A percentile compares a stretch with the other conserved stretches of the same genome.
Conservation (phyloP, 2,329 filamentous ascomycete species). For the Talaromyces islandicus region DNA sequence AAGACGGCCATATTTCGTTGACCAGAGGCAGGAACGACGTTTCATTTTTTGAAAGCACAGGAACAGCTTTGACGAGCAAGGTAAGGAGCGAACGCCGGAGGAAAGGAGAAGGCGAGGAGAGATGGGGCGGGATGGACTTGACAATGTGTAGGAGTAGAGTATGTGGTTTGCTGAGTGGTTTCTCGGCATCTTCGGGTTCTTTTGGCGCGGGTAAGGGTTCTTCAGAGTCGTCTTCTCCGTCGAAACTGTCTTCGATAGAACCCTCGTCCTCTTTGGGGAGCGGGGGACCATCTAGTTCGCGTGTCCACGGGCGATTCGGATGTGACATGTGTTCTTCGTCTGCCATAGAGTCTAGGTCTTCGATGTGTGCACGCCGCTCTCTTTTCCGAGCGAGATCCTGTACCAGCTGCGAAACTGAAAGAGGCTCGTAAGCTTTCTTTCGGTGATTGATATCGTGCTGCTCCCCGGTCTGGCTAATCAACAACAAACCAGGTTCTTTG, state of each 20-base stretch:
- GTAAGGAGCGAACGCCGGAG: constrained; percentile 73
- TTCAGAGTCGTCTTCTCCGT: constrained; percentile 21
- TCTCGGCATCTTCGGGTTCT: constrained; percentile 50
- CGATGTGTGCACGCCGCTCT: constrained; percentile 20
- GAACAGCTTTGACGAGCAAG: constrained; percentile 66
- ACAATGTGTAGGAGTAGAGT: constrained; percentile 76
- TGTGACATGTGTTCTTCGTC: constrained; percentile 20
- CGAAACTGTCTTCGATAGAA: background rate
- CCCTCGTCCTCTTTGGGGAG: constrained; percentile 23
- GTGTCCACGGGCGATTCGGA: constrained; percentile 28
- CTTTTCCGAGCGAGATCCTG: constrained; percentile 28
- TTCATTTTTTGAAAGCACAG: constrained; percentile 68
- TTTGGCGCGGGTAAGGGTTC: constrained; percentile 29
- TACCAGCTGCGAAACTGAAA: constrained; percentile 28
- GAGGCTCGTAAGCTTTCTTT: constrained; percentile 24
- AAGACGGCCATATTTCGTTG: constrained; percentile 83
- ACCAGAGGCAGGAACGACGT: constrained; percentile 81
- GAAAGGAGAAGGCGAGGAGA: constrained; percentile 75
- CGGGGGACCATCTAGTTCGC: constrained; percentile 18
- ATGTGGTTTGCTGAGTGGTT: constrained; percentile 70
- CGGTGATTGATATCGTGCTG: constrained; percentile 19
- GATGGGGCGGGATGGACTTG: constrained; percentile 78
- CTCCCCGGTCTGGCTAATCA: constrained; percentile 32
- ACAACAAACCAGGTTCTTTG: constrained; percentile 46
- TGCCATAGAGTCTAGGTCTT: constrained; percentile 19